Evolutionary conservation across 1,284 basidiomycete species (phyloP).

Genomic region (Mycosarcoma mackinlayi): DNA sequence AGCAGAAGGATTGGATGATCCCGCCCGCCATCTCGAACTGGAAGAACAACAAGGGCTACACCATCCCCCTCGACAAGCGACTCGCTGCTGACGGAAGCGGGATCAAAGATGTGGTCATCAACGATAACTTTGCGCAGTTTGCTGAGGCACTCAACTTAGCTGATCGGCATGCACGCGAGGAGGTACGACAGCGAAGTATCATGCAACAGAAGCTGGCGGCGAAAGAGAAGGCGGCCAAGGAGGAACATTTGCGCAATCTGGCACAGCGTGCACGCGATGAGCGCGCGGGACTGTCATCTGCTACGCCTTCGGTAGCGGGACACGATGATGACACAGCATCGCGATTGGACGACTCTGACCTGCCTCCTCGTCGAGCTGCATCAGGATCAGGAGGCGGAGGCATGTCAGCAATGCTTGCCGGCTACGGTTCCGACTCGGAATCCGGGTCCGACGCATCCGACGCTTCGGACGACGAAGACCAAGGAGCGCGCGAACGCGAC

Average conservation of each 20-base stretch:
- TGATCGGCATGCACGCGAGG: conserved; percentile 97
- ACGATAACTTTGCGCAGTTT: conserved; percentile 99
- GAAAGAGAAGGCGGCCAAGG: conserved; percentile 96
- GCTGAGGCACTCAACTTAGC: conserved; percentile 95
- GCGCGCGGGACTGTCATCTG: conserved; percentile 77
- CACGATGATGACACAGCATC: conserved; percentile 27
- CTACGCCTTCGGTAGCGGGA: conserved; percentile 31
- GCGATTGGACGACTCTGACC: conserved; percentile 28
- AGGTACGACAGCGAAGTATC: conserved; percentile 91
- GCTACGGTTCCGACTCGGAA: conserved; percentile 77
- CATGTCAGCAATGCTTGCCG: conserved; percentile 44
- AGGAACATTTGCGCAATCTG: conserved; percentile 91
- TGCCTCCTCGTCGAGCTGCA: conserved; percentile 1
- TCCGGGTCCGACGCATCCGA: conserved; percentile 71
- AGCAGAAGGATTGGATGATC: conserved; percentile 99
- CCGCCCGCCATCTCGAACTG: conserved; percentile 99
- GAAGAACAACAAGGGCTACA: conserved; percentile 99
- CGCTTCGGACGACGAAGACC: conserved; percentile 61
- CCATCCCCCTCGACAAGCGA: conserved; percentile 97
- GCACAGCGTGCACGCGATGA: conserved; percentile 96
- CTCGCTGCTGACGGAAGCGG: conserved; percentile 96
- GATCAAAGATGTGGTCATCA: conserved; percentile 97
- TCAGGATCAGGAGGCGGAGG: conserved; percentile 7
- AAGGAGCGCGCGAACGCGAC: conserved; percentile 85
- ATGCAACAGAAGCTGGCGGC: conserved; percentile 99